These are phyloP conservation scores for Dryas integrifolia DNA, from an alignment of 331 rosid species.

Conservation along the genomic window DNA sequence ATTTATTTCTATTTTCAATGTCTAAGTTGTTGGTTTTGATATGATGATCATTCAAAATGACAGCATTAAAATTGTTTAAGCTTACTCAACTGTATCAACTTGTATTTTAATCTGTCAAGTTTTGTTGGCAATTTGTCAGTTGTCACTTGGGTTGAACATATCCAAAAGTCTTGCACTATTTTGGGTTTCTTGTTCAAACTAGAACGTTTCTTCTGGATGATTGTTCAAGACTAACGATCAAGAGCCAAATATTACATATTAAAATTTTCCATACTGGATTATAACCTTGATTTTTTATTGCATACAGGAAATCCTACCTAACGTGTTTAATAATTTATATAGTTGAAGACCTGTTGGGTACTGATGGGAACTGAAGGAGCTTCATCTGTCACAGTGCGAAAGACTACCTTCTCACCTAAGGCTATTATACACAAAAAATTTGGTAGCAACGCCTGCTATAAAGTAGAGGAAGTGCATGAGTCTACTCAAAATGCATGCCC, in stretches of 20 bases:
- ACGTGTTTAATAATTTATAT: not conserved
- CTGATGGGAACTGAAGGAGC: constrained; percentile 51
- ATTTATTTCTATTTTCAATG: not conserved
- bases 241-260: not conserved
- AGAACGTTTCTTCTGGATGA: not conserved
- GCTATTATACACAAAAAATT: constrained; percentile 65
- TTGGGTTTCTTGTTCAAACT: constrained; percentile 3
- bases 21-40: not conserved
- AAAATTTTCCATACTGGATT: not conserved
- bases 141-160: not conserved
- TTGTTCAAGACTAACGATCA: not conserved
- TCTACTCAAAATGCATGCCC: constrained; percentile 60
- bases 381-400: constrained; percentile 28
- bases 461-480: constrained; percentile 69
- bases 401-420: constrained; percentile 54
- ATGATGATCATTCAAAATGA: not conserved
- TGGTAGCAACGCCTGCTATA: constrained; percentile 55
- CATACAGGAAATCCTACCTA: not conserved
- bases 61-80: not conserved
- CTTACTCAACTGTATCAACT: not conserved
- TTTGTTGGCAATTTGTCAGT: not conserved
- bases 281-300: not conserved
- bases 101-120: not conserved
- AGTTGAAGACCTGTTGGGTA: constrained; percentile 12
- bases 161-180: not conserved